Conservation (phyloP, 306 rosid species). For the Vachellia collinsii region DNA sequence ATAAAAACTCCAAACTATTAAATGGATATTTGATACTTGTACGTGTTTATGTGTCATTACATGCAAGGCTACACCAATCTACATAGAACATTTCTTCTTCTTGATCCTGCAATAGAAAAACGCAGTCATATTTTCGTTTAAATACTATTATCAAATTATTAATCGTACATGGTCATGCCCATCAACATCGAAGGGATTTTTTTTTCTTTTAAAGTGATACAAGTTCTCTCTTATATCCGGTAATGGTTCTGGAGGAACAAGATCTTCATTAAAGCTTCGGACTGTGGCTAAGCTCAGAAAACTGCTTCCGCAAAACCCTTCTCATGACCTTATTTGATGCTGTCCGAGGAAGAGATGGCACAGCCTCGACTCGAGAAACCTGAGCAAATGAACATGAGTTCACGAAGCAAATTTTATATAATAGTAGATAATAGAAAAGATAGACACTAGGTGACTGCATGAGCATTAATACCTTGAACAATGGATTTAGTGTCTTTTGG, state of each 20-base stretch:
- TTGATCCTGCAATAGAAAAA: not conserved
- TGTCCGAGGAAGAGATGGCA: slow-evolving; percentile 83
- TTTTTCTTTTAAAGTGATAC: not conserved
- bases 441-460: slow-evolving; percentile 11
- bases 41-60: not conserved
- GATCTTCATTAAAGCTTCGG: slow-evolving; percentile 55
- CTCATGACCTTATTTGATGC: slow-evolving; percentile 96
- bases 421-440: not conserved
- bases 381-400: slow-evolving; percentile 36
- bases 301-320: slow-evolving; percentile 79
- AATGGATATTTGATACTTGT: not conserved
- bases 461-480: slow-evolving; percentile 69
- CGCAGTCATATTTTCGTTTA: not conserved
- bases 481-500: slow-evolving; percentile 87
- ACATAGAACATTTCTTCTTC: not conserved
- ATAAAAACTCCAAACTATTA: not conserved
- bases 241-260: not conserved
- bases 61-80: not conserved
- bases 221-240: not conserved
- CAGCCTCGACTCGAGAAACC: slow-evolving; percentile 73
- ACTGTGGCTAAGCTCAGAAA: slow-evolving; percentile 47
- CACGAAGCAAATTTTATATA: not conserved
- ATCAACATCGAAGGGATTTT: no score
- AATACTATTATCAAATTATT: not conserved
- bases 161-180: not conserved